phyloP scores from a whole-genome alignment of 345 rosid genomes.

The Pugionium cornutum region DNA sequence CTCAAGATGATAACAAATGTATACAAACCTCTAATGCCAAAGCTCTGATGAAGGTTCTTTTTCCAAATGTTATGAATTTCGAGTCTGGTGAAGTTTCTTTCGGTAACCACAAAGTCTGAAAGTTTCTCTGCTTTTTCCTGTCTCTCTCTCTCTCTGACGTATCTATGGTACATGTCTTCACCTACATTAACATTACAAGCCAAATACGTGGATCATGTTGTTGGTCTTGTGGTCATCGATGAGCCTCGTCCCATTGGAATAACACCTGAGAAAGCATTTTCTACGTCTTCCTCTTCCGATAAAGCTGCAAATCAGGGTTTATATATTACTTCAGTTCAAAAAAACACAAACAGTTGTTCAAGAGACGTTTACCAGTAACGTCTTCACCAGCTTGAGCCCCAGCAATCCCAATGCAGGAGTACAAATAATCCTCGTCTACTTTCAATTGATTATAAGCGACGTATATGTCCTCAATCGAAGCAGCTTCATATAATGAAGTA shows the following conservation, averaged over 20 bases:
- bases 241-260: constrained; percentile 82
- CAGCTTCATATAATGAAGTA: constrained; percentile 74
- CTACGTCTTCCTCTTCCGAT: constrained; percentile 58
- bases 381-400: constrained; percentile 87
- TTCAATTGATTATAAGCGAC: constrained; percentile 84
- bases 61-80: too few species aligned
- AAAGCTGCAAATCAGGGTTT: constrained; percentile 46
- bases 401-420: constrained; percentile 93
- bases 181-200: constrained; percentile 32
- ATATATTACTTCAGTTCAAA: background rate
- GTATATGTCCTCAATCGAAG: constrained; percentile 84
- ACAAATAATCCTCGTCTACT: constrained; percentile 76
- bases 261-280: constrained; percentile 61
- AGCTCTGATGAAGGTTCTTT: background rate
- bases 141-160: constrained; percentile 8
- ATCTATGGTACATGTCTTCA: constrained; percentile 28
- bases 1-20: constrained; percentile 13
- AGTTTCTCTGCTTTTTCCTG: background rate
- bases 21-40: constrained; percentile 16
- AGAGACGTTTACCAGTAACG: constrained; percentile 42
- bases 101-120: background rate
- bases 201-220: constrained; percentile 51
- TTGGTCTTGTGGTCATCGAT: constrained; percentile 89
- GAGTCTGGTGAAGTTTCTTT: constrained; percentile 20
- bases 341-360: constrained; percentile 14